These are phyloP conservation scores for Gastrolobium bilobum DNA, from an alignment of 306 rosid genomes.

Conservation along the genomic window DNA sequence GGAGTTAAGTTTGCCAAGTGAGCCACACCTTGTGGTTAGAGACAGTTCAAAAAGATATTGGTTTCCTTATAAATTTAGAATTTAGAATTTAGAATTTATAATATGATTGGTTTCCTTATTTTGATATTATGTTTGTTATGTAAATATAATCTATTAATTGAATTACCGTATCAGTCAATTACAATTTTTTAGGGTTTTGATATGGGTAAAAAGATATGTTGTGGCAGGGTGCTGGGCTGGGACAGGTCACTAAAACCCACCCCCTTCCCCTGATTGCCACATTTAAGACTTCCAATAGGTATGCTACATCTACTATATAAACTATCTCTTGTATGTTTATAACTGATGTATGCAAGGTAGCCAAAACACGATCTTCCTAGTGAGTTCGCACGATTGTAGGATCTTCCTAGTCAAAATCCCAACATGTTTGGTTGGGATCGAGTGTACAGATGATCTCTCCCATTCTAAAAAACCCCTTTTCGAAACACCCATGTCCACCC, in stretches of 20 bases:
- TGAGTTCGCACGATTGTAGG: too few species aligned
- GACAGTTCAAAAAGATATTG: background rate
- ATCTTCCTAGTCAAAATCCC: too few species aligned
- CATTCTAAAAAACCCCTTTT: too few species aligned
- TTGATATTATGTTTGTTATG: background rate
- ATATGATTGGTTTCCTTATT: background rate
- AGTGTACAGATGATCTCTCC: too few species aligned
- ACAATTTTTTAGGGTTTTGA: background rate
- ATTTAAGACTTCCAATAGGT: background rate
- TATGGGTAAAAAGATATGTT: background rate
- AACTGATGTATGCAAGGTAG: background rate
- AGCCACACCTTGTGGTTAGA: background rate
- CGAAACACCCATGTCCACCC: too few species aligned
- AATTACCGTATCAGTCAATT: background rate
- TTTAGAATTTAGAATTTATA: background rate
- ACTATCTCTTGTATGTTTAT: background rate
- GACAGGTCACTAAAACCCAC: background rate
- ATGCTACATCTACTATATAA: background rate
- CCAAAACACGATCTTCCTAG: too few species aligned
- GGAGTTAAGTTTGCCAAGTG: constrained; percentile 13
- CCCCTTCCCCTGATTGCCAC: background rate
- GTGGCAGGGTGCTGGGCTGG: background rate
- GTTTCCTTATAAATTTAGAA: too few species aligned
- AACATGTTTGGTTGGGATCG: too few species aligned
- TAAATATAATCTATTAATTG: background rate